Base-by-base conservation (phyloP, 768 basidiomycete species). In the Tulasnella sp. region DNA sequence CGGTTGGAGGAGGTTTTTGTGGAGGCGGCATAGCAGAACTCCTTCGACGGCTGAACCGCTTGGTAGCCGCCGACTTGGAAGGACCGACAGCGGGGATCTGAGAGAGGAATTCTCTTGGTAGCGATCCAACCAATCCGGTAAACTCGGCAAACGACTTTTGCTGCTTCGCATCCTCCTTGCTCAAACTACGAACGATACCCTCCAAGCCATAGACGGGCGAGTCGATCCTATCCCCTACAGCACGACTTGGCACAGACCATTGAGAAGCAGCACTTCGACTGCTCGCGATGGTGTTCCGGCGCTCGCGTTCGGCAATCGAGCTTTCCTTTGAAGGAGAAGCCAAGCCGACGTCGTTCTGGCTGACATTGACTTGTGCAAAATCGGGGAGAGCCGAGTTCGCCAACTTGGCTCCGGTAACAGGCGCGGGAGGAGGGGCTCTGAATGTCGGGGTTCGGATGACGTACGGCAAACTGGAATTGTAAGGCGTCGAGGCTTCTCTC, bases 41-140 rank as follows among this genome's bases (percentile, higher is more conserved):
- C 12, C 83, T 42, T 86, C 87, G 37, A 88, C 87, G 37, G 87
- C 91, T 84, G 79, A 91, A 91, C 71, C 92, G 84, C 77, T 91
- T 89, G 14, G 6, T 34, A 15, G 58, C 31, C 3, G 14, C 58
- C 29, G 31, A 11, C 58, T 64, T 64, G 11, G 58, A 64, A 11
- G 54, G 29, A 29, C 54, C 54, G 25, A 29, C 25, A 1, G 15
- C 58, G 9, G 15, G 11, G 58, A 12, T 12, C 3, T n/a, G 29
- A 4, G 58, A 34, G 58, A 64, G 31, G 58, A 34, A 25, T 64
- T 64, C 29, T 25, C 58, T 31, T 14, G 58, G 58, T 34, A 9
- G 58, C 9, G 58, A 64, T 0, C 58, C 58, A 58, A 58, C 54
- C 29, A 64, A 1, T 34, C 58, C 58, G 31, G 58, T 64, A 1